Evolutionary conservation across 2,329 filamentous ascomycete species (phyloP), one percentile per base, ranked within the genome.

Genomic region (Alternaria gansuensis): DNA sequence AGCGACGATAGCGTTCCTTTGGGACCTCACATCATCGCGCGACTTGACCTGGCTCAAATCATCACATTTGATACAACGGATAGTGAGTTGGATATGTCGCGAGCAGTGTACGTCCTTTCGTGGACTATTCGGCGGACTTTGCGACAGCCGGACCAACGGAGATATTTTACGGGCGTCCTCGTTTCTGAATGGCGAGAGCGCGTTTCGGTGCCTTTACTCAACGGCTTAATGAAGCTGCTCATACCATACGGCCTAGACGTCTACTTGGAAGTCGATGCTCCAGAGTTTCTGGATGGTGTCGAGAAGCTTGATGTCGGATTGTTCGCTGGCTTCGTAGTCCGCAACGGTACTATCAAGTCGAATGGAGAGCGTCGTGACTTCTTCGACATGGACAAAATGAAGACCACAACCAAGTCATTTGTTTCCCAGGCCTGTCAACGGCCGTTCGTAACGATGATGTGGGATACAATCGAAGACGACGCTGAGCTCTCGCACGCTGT

Each of bases 361-460:
- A 75, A 75, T 49, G 75, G 75, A 13, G 72, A 77, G 51, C 70
- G 71, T 10, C 59, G 75, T 51, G 75, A 78, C 54, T 78, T 70
- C 55, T 78, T 78, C 50, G 70, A 66, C 9, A 77, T 78, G 74
- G 75, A 77, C 46, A 78, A 76, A 56, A 77, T 78, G 75, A 76
- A 74, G 53, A 72, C 68, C 1, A 77, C 75, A 1, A 75, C 73
- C 10, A 76, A 75, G 53, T 72, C 70, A 3, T 77, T 78, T 33
- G 74, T 78, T 3, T 75, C 75, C 11, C 73, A 78, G 51, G 71
- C 75, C 13, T 76, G 74, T 46, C 62, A 77, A 31, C 63, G 75
- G 17, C 63, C 73, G 2, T 77, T 77, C 37, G 60, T 68, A n/a
- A 75, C 74, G 7, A 73, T 78, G 70, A 77, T 77, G 68, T 78